Percentiles rank a stretch among this genome's conserved stretches.
These are phyloP conservation scores for Suillus lakei DNA, from an alignment of 768 basidiomycete genomes.

Conservation along the genomic window DNA sequence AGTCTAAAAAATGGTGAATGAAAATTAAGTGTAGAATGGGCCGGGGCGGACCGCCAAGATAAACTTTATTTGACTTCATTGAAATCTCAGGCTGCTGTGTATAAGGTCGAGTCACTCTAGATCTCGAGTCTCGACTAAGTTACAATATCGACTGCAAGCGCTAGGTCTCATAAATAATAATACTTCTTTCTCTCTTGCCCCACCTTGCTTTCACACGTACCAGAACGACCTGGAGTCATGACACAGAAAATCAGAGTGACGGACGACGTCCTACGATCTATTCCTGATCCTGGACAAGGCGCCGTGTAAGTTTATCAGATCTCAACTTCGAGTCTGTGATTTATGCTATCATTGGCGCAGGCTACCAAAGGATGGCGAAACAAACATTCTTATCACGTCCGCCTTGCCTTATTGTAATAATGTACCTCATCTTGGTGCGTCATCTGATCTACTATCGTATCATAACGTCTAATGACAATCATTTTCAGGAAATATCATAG, in stretches of 20 bases:
- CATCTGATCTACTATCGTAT: slow-evolving; percentile 14
- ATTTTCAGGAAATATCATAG: slow-evolving; percentile 80
- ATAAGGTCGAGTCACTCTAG: background rate
- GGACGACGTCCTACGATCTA: slow-evolving; percentile 53
- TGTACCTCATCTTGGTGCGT: slow-evolving; percentile 90
- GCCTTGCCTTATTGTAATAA: slow-evolving; percentile 97
- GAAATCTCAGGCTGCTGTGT: background rate
- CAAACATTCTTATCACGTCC: slow-evolving; percentile 91
- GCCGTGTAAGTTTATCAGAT: slow-evolving; percentile 44
- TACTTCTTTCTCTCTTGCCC: background rate
- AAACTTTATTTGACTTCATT: background rate
- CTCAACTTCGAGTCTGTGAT: background rate
- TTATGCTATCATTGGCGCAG: slow-evolving; percentile 34
- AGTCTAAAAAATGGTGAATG: too few relatives aligned
- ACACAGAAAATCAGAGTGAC: slow-evolving; percentile 57
- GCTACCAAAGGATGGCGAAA: slow-evolving; percentile 83
- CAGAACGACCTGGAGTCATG: slow-evolving; percentile 38
- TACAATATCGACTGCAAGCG: background rate
- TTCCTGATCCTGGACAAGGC: slow-evolving; percentile 55
- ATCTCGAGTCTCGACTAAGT: background rate
- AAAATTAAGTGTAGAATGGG: too few relatives aligned
- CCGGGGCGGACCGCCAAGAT: background rate
- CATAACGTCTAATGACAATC: background rate
- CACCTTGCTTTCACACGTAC: background rate
- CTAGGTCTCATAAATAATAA: too few relatives aligned